Conservation (phyloP, 768 basidiomycete genomes). For the Cyathus striatus region DNA sequence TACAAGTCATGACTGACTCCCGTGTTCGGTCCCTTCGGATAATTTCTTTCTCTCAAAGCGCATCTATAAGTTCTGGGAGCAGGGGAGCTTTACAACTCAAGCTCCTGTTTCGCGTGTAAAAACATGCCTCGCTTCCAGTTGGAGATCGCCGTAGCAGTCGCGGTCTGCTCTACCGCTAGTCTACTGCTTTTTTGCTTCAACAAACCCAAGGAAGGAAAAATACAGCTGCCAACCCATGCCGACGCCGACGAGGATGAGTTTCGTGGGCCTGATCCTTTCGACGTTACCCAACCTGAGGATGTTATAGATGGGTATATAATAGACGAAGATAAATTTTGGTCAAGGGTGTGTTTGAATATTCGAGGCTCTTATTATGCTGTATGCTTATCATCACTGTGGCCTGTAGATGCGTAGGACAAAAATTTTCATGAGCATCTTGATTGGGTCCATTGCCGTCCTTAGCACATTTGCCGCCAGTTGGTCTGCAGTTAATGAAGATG, state of each 20-base stretch:
- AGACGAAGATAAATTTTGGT: constrained; percentile 25
- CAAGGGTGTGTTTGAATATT: constrained; percentile 27
- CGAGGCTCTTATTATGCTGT: background rate
- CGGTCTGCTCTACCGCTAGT: constrained; percentile 38
- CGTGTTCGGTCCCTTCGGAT: no score
- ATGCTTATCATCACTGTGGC: constrained; percentile 1
- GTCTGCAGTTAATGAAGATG: constrained; percentile 24
- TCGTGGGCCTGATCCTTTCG: constrained; percentile 16
- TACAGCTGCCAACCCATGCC: constrained; percentile 17
- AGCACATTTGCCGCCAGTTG: constrained; percentile 55
- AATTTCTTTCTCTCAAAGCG: no score
- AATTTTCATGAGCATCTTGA: constrained; percentile 37
- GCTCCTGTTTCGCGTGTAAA: background rate
- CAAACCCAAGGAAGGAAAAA: constrained; percentile 30
- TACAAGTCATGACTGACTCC: no score
- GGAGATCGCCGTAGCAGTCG: constrained; percentile 44
- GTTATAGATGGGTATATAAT: constrained; percentile 24
- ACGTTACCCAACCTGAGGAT: constrained; percentile 69
- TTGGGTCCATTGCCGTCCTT: constrained; percentile 42
- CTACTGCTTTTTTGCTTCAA: constrained; percentile 28
- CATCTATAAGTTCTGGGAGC: no score
- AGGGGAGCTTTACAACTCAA: no score
- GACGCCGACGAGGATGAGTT: constrained; percentile 9
- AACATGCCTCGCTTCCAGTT: constrained; percentile 62
- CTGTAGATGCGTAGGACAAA: constrained; percentile 58